Conservation (phyloP, 1,284 basidiomycete species). For the Cutaneotrichosporon cavernicola region DNA sequence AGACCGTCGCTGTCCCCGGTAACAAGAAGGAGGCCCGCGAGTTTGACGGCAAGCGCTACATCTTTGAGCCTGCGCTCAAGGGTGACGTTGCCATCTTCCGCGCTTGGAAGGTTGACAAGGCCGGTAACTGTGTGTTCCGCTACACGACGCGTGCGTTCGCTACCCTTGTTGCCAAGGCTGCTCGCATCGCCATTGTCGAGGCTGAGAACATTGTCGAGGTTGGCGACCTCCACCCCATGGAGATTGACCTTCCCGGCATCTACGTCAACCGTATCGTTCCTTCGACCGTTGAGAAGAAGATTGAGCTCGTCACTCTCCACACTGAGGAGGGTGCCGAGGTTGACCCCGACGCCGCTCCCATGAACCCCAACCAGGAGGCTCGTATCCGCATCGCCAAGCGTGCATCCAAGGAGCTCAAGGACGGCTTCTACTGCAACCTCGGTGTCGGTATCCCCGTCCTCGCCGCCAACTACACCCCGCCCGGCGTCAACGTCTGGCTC, state of each 20-base stretch:
- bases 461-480: slow-evolving; percentile 75
- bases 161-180: slow-evolving; percentile 81
- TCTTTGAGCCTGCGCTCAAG: slow-evolving; percentile 81
- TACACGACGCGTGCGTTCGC: slow-evolving; percentile 89
- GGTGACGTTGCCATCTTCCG: slow-evolving; percentile 86
- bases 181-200: slow-evolving; percentile 88
- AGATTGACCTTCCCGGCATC: slow-evolving; percentile 76
- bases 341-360: slow-evolving; percentile 26
- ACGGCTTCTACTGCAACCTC: slow-evolving; percentile 78
- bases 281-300: slow-evolving; percentile 72
- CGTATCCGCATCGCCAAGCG: slow-evolving; percentile 74
- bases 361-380: slow-evolving; percentile 24
- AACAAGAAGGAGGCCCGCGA: slow-evolving; percentile 74
- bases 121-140: slow-evolving; percentile 80
- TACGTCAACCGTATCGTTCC: slow-evolving; percentile 84
- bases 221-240: slow-evolving; percentile 77
- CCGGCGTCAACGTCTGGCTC: slow-evolving; percentile 81
- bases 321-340: slow-evolving; percentile 31
- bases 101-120: slow-evolving; percentile 94
- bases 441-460: slow-evolving; percentile 88
- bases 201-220: slow-evolving; percentile 89
- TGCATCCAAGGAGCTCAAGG: slow-evolving; percentile 84
- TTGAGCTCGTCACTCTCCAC: slow-evolving; percentile 67
- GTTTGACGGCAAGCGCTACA: slow-evolving; percentile 77
- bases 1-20: slow-evolving; percentile 63